phyloP scores from a whole-genome alignment of 352 stramenopile genomes.

The Pythium coloratum region DNA sequence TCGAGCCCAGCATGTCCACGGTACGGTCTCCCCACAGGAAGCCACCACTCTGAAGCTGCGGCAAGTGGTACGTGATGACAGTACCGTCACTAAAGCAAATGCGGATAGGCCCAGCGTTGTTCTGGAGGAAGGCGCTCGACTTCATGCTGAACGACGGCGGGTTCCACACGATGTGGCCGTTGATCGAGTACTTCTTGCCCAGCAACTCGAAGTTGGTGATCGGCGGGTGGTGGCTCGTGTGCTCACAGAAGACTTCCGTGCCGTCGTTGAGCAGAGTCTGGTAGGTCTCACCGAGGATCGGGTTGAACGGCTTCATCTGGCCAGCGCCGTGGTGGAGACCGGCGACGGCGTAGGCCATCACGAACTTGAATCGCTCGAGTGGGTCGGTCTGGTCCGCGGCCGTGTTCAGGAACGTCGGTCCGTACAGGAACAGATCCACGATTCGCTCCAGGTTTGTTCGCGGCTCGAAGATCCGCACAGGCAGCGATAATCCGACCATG shows the following conservation, averaged over 20 bases:
- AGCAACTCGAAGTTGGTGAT: conserved; percentile 87
- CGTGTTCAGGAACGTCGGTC: conserved; percentile 67
- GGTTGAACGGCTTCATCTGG: conserved; percentile 86
- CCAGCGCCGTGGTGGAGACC: conserved; percentile 78
- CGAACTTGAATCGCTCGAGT: conserved; percentile 79
- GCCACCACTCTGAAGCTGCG: conserved; percentile 68
- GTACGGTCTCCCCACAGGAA: conserved; percentile 83
- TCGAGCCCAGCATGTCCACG: conserved; percentile 67
- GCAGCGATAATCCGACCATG: conserved; percentile 75
- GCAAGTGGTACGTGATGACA: conserved; percentile 69
- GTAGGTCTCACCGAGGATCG: conserved; percentile 81
- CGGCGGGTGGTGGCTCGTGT: conserved; percentile 84
- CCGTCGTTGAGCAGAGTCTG: conserved; percentile 74
- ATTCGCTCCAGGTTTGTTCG: conserved; percentile 82
- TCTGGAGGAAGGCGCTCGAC: conserved; percentile 82
- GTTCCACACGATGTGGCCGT: conserved; percentile 72
- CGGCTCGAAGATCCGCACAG: conserved; percentile 84
- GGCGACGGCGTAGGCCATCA: conserved; percentile 74
- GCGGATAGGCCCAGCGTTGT: conserved; percentile 72
- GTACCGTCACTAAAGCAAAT: conserved; percentile 69
- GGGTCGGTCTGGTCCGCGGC: conserved; percentile 60
- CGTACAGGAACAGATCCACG: conserved; percentile 80
- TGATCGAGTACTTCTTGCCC: conserved; percentile 70
- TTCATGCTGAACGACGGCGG: conserved; percentile 75
- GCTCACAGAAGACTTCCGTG: conserved; percentile 77